These are phyloP conservation scores for Triangularia setosa DNA, from an alignment of 2,329 filamentous ascomycete genomes.

Conservation along the genomic window DNA sequence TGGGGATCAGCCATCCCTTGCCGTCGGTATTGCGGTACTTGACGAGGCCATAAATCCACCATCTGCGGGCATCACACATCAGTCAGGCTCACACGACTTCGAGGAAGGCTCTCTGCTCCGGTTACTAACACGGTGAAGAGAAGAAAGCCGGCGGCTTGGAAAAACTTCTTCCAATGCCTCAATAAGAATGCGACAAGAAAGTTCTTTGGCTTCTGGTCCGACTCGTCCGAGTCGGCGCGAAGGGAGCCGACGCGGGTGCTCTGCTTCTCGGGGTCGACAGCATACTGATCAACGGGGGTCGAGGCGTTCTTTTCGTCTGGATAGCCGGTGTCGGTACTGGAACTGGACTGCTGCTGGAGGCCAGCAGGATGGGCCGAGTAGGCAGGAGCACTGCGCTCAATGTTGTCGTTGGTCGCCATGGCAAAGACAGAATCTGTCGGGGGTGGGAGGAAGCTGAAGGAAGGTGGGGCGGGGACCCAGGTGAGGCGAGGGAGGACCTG, in stretches of 20 bases:
- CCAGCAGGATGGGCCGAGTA: neutral
- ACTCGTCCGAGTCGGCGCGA: neutral
- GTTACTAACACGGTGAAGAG: slow-evolving; percentile 23
- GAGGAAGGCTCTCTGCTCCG: neutral
- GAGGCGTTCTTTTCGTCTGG: slow-evolving; percentile 15
- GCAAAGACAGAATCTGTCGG: neutral
- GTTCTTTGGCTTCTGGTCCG: neutral
- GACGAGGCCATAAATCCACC: slow-evolving; percentile 38
- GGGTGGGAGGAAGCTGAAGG: too few relatives aligned
- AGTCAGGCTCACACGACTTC: slow-evolving; percentile 1
- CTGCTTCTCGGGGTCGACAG: slow-evolving; percentile 24
- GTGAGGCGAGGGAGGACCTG: neutral
- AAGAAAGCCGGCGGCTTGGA: slow-evolving; percentile 14
- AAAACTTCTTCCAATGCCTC: slow-evolving; percentile 16
- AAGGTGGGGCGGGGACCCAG: neutral
- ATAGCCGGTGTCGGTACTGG: slow-evolving; percentile 11
- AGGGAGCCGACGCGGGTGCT: slow-evolving; percentile 24
- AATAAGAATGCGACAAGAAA: neutral
- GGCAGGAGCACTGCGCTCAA: slow-evolving; percentile 11
- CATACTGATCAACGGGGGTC: slow-evolving; percentile 15
- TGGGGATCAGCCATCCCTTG: slow-evolving; percentile 26
- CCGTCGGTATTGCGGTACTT: slow-evolving; percentile 17
- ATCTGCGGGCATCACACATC: slow-evolving; percentile 27
- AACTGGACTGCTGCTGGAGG: slow-evolving; percentile 9
- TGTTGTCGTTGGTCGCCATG: slow-evolving; percentile 11